Conservation (phyloP, 208 protist genomes). For the Acanthamoeba quina region DNA sequence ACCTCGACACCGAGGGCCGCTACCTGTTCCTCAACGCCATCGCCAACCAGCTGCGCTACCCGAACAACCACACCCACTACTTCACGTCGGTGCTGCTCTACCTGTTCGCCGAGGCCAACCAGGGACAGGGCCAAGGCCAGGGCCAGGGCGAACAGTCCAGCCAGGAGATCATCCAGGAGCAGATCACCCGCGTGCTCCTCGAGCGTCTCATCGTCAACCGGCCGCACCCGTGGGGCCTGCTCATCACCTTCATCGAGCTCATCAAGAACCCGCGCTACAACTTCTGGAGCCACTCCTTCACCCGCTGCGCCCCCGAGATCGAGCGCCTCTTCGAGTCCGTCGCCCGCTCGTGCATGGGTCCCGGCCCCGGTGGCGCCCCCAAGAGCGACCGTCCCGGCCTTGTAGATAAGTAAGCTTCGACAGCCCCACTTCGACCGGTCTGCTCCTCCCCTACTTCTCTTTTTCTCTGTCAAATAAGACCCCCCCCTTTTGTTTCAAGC, state of each 20-base stretch:
- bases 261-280: constrained; percentile 96
- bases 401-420: constrained; percentile 31
- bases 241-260: constrained; percentile 99
- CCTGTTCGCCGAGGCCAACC: constrained; percentile 94
- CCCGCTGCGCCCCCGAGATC: constrained; percentile 93
- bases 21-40: constrained; percentile 98
- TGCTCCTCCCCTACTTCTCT: not conserved
- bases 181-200: constrained; percentile 94
- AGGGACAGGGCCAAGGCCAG: constrained; percentile 48
- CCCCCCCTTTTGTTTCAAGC: too few species aligned
- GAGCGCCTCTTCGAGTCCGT: constrained; percentile 96
- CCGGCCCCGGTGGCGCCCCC: constrained; percentile 18
- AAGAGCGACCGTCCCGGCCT: constrained; percentile 13
- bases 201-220: constrained; percentile 98
- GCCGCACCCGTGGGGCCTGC: constrained; percentile 99
- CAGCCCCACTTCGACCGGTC: not conserved
- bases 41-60: constrained; percentile 99
- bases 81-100: constrained; percentile 97
- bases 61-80: constrained; percentile 99
- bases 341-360: constrained; percentile 79
- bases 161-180: constrained; percentile 96
- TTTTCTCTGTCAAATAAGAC: not conserved
- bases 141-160: constrained; percentile 73
- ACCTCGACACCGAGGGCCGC: constrained; percentile 94
- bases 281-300: constrained; percentile 97